phyloP scores from a whole-genome alignment of 306 rosid species.

The Vicia villosa region DNA sequence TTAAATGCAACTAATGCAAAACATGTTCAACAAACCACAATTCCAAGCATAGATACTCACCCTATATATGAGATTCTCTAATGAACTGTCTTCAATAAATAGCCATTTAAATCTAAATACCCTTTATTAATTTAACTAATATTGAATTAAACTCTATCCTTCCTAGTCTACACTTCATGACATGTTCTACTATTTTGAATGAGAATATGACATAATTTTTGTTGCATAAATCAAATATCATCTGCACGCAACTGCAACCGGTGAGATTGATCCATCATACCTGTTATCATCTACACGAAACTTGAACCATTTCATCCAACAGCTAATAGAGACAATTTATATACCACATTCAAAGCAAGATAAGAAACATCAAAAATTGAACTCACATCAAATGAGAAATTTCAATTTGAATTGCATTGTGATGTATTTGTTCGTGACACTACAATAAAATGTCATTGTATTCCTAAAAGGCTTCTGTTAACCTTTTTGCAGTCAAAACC shows the following conservation, averaged over 20 bases:
- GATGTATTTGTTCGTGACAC: constrained; percentile 31
- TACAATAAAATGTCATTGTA: constrained; percentile 39
- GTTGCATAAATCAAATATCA: neutral
- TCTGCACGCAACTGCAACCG: neutral
- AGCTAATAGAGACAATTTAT: neutral
- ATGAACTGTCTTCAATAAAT: neutral
- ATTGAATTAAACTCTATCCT: neutral
- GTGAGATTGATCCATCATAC: neutral
- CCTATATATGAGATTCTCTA: too few relatives aligned
- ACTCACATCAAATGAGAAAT: constrained; percentile 19
- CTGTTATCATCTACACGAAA: neutral
- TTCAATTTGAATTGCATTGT: constrained; percentile 37
- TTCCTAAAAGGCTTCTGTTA: constrained; percentile 26
- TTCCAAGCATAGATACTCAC: neutral
- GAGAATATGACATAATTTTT: neutral
- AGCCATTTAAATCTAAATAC: neutral
- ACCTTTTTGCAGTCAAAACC: constrained; percentile 27
- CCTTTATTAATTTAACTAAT: neutral
- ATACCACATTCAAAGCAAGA: constrained; percentile 4
- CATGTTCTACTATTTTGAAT: neutral
- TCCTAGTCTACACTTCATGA: neutral
- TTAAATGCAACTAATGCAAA: too few relatives aligned
- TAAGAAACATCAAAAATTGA: constrained; percentile 5
- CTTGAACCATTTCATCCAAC: neutral
- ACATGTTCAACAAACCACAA: too few relatives aligned